phyloP scores from a whole-genome alignment of 1,284 basidiomycete genomes.

The Porogramme epimiltina region DNA sequence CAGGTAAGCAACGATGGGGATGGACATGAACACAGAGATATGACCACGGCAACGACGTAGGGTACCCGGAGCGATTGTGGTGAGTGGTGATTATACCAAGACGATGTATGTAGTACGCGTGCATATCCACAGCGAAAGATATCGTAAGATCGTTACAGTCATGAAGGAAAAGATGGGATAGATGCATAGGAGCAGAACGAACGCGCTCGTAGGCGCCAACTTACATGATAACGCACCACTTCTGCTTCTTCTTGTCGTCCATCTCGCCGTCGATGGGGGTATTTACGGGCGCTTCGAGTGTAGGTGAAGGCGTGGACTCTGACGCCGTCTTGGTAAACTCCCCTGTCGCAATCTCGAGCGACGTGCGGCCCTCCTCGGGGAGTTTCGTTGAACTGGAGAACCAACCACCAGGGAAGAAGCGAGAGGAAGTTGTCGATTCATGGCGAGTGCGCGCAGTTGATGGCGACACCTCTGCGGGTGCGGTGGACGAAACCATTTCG shows the following conservation, averaged over 20 bases:
- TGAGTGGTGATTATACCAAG: conserved; percentile 15
- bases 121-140: conserved; percentile 17
- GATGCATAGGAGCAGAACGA: background rate
- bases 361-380: conserved; percentile 43
- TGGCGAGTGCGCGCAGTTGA: conserved; percentile 39
- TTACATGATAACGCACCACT: conserved; percentile 35
- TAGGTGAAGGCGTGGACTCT: conserved; percentile 15
- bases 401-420: conserved; percentile 60
- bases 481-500: conserved; percentile 11
- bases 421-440: conserved; percentile 54
- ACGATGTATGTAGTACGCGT: conserved; percentile 15
- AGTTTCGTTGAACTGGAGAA: conserved; percentile 41
- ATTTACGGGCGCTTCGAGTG: conserved; percentile 26
- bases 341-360: conserved; percentile 52
- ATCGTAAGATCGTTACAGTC: conserved; percentile 24
- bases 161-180: conserved; percentile 3
- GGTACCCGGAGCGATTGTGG: too few relatives aligned
- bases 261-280: conserved; percentile 27
- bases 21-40: conserved; percentile 1
- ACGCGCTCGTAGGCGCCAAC: conserved; percentile 6
- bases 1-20: background rate
- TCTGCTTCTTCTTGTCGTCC: conserved; percentile 29
- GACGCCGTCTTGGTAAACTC: conserved; percentile 39
- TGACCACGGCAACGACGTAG: too few relatives aligned
- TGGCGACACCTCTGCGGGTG: conserved; percentile 22